Evolutionary conservation across 768 basidiomycete genomes (phyloP), one percentile per base, ranked within the genome.

Genomic region (Panellus pusillus): DNA sequence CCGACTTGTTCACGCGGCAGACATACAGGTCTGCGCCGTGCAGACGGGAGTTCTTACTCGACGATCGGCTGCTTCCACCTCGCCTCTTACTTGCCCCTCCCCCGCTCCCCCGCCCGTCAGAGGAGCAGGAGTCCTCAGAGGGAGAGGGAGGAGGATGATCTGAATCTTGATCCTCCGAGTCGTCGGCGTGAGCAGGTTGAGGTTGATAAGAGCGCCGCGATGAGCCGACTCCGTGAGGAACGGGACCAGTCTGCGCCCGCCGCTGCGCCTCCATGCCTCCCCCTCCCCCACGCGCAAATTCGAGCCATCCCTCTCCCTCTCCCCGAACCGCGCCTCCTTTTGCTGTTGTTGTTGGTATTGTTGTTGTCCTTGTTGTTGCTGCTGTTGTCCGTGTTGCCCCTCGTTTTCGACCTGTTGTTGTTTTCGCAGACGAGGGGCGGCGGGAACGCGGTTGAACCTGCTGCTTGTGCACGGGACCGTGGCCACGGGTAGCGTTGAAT

Each of bases 1-100:
- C 81, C 19, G 66, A 66, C 63, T 77, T 79, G 15, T 74, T 79
- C 48, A 77, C 67, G 13, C 81, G 73, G 15, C 74, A 79, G 36
- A 83, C 80, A 46, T 81, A 83, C 20, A 83, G 63, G 62, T 82
- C 81, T 32, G 79, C 76, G 2, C 81, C 81, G 46, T 79, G 79
- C 39, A 77, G 70, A 24, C 24, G 24, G 24, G 24, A 24, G 48
- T 69, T 71, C 6, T 75, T 60, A 53, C 74, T 50, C 36, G 57
- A 41, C 44, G 44, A 37, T 43, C 38, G 42, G 17, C 31, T 27
- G 48, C 48, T 39, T 32, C 27, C 50, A 41, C 46, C 41, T 49
- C 31, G 31, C 36, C 47, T 43, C 52, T 50, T 46, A 18, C 47
- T 37, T 32, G 38, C 46, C 32, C 32, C 42, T 39, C 44, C 36